Evolutionary conservation across 75 land plant species (phyloP).

Genomic region (Chamaecyparis obtusa): DNA sequence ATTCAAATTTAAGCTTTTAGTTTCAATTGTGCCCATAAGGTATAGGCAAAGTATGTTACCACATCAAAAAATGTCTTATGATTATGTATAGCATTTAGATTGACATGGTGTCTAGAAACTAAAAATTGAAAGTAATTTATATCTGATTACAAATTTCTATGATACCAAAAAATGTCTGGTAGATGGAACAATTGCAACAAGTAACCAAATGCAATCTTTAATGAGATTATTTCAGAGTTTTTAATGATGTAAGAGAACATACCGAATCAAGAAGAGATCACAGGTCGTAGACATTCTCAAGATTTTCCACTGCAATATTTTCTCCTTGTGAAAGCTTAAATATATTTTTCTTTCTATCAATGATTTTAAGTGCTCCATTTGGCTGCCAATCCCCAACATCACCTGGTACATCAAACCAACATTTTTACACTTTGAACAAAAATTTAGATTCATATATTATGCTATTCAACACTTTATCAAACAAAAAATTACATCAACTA

Average conservation of each 20-base stretch:
- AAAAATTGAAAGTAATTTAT: too few species aligned
- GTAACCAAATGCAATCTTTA: background rate
- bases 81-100: too few species aligned
- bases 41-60: too few species aligned
- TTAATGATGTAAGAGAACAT: conserved; percentile 19
- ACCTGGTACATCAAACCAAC: conserved; percentile 37
- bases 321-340: conserved; percentile 99
- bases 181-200: background rate
- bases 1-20: too few species aligned
- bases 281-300: conserved; percentile 86
- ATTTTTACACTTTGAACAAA: background rate
- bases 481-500: background rate
- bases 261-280: conserved; percentile 78
- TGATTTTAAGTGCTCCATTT: conserved; percentile 90
- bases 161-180: background rate
- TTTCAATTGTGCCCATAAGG: too few species aligned
- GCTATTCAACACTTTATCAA: background rate
- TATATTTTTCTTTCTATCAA: conserved; percentile 98
- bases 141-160: too few species aligned
- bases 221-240: background rate
- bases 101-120: too few species aligned
- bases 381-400: conserved; percentile 99
- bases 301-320: conserved; percentile 97
- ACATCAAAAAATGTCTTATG: too few species aligned
- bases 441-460: background rate